Evolutionary conservation across 2,329 filamentous ascomycete species (phyloP).

Genomic region (Ophidiomyces ophidiicola): DNA sequence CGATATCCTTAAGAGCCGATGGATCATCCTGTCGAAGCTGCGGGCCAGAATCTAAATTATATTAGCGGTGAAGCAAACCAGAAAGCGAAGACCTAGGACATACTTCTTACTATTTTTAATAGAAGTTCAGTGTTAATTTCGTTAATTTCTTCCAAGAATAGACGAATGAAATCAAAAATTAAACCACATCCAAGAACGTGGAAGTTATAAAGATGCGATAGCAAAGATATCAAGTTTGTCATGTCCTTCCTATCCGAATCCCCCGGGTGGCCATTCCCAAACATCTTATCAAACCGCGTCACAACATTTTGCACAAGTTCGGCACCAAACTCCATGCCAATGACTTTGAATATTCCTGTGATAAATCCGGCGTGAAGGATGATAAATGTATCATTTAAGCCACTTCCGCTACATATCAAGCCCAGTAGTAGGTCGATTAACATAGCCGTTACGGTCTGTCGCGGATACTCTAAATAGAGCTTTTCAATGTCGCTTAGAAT

Average conservation of each 20-base stretch:
- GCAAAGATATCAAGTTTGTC: conserved; percentile 66
- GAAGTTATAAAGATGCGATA: conserved; percentile 85
- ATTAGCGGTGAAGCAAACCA: conserved; percentile 14
- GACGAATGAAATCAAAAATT: conserved; percentile 79
- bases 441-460: conserved; percentile 76
- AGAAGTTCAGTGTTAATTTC: conserved; percentile 83
- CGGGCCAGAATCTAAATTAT: conserved; percentile 50
- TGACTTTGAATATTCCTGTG: conserved; percentile 71
- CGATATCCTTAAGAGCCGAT: conserved; percentile 75
- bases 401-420: conserved; percentile 67
- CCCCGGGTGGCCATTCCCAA: conserved; percentile 29
- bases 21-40: conserved; percentile 83
- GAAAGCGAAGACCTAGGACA: conserved; percentile 12
- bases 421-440: conserved; percentile 65
- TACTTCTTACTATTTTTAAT: conserved; percentile 64
- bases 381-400: conserved; percentile 74
- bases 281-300: conserved; percentile 57
- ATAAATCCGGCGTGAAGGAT: conserved; percentile 85
- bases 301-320: conserved; percentile 70
- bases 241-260: conserved; percentile 46
- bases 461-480: conserved; percentile 69
- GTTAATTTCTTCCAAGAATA: conserved; percentile 60
- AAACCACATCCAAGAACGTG: conserved; percentile 72
- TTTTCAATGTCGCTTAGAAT: conserved; percentile 73
- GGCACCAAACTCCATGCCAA: conserved; percentile 81